phyloP scores from a whole-genome alignment of 2,329 filamentous ascomycete genomes.

The Colletotrichum ledebouriae region DNA sequence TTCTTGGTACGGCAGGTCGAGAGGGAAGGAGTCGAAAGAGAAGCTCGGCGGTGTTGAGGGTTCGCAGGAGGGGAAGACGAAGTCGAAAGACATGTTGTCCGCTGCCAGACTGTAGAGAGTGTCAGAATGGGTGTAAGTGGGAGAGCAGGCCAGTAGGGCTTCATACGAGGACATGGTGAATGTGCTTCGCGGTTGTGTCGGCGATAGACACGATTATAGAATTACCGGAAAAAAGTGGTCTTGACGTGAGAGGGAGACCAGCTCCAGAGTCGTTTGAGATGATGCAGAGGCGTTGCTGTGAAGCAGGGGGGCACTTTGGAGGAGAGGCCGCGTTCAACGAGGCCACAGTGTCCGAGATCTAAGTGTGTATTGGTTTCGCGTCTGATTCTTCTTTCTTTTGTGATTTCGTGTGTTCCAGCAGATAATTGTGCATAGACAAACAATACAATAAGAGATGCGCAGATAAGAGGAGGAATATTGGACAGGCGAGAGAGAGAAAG shows the following conservation, averaged over 20 bases:
- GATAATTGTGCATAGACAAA: slow-evolving; percentile 29
- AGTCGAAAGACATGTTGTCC: slow-evolving; percentile 72
- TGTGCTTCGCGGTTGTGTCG: slow-evolving; percentile 42
- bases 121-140: slow-evolving; percentile 49
- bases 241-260: slow-evolving; percentile 41
- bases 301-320: slow-evolving; percentile 41
- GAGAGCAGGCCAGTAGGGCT: slow-evolving; percentile 15
- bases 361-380: slow-evolving; percentile 27
- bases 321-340: slow-evolving; percentile 43
- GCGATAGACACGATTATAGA: slow-evolving; percentile 41
- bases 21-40: slow-evolving; percentile 68
- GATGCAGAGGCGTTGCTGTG: slow-evolving; percentile 42
- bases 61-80: slow-evolving; percentile 68
- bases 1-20: slow-evolving; percentile 64
- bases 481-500: slow-evolving; percentile 11
- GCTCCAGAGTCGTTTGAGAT: slow-evolving; percentile 39
- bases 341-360: slow-evolving; percentile 47
- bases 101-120: slow-evolving; percentile 67
- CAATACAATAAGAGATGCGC: slow-evolving; percentile 24
- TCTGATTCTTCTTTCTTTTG: slow-evolving; percentile 1
- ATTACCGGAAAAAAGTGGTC: slow-evolving; percentile 38
- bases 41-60: slow-evolving; percentile 65
- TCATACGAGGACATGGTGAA: slow-evolving; percentile 60
- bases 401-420: slow-evolving; percentile 31
- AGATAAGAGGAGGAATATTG: slow-evolving; percentile 15